phyloP scores from a whole-genome alignment of 192 early-diverging fungal species.

The Backusella mclennaniae region DNA sequence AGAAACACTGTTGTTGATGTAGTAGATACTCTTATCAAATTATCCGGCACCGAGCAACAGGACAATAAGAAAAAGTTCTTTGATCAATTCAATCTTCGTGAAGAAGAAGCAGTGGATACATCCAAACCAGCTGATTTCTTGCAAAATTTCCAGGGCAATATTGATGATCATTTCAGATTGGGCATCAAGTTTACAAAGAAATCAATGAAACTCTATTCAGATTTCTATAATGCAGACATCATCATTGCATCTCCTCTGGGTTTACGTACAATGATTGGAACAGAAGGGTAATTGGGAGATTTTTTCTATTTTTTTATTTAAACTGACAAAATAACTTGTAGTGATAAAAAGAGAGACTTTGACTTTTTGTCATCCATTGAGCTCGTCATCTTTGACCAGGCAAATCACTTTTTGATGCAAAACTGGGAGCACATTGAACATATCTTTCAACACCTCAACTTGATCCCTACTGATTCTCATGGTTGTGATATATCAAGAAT shows the following conservation, averaged over 20 bases:
- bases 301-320: not conserved
- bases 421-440: conserved; percentile 97
- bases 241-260: conserved; percentile 93
- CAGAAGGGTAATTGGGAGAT: conserved; percentile 54
- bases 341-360: conserved; percentile 86
- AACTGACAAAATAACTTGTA: conserved; percentile 9
- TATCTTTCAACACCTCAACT: conserved; percentile 81
- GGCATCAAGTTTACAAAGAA: conserved; percentile 89
- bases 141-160: conserved; percentile 88
- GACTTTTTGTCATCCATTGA: conserved; percentile 96
- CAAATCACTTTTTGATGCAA: conserved; percentile 91
- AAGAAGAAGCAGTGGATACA: conserved; percentile 55
- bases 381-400: conserved; percentile 82
- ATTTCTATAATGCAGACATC: conserved; percentile 90
- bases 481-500: conserved; percentile 96
- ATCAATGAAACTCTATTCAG: conserved; percentile 81
- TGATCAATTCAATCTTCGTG: conserved; percentile 71
- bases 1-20: conserved; percentile 80
- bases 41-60: conserved; percentile 81
- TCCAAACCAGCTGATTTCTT: conserved; percentile 79
- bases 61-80: conserved; percentile 82
- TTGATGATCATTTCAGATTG: conserved; percentile 93
- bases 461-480: conserved; percentile 87
- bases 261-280: conserved; percentile 83
- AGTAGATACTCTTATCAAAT: conserved; percentile 68